phyloP scores from a whole-genome alignment of 805 yeast species.

The Cyberlindnera mississippiensis region DNA sequence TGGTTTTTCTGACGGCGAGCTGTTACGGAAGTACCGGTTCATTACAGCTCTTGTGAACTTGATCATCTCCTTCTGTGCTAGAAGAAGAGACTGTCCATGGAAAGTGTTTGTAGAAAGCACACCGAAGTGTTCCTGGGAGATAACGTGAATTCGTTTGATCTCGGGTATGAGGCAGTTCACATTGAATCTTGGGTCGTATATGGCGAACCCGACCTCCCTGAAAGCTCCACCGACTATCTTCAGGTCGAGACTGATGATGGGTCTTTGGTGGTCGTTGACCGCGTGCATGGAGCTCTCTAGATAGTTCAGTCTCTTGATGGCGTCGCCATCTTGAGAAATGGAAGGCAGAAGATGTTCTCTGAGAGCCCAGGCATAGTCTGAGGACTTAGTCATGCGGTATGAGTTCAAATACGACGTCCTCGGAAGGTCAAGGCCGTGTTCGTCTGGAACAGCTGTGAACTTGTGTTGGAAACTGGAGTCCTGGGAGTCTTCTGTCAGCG shows the following conservation, averaged over 20 bases:
- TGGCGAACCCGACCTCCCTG: slow-evolving; percentile 20
- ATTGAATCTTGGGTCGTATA: slow-evolving; percentile 20
- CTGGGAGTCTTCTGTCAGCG: not conserved
- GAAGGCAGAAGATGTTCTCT: not conserved
- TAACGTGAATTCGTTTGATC: slow-evolving; percentile 15
- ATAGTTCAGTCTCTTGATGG: slow-evolving; percentile 19
- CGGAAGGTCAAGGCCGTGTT: not conserved
- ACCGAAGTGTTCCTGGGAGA: slow-evolving; percentile 21
- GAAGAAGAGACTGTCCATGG: slow-evolving; percentile 17
- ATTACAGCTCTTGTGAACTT: slow-evolving; percentile 6
- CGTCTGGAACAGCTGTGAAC: not conserved
- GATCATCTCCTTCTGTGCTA: slow-evolving; percentile 13
- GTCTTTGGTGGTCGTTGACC: slow-evolving; percentile 11
- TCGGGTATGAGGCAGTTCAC: slow-evolving; percentile 10
- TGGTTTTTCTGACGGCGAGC: not conserved
- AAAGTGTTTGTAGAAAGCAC: slow-evolving; percentile 20
- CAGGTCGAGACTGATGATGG: slow-evolving; percentile 11
- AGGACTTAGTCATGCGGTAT: slow-evolving; percentile 7
- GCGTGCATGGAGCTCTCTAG: slow-evolving; percentile 9
- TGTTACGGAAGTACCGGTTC: slow-evolving; percentile 1
- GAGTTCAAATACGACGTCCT: slow-evolving; percentile 1
- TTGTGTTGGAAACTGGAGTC: not conserved
- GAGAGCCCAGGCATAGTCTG: slow-evolving; percentile 12
- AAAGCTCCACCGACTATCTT: slow-evolving; percentile 10
- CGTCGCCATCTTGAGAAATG: not conserved